phyloP scores from a whole-genome alignment of 345 rosid species.

The Eucalyptus paniculata region DNA sequence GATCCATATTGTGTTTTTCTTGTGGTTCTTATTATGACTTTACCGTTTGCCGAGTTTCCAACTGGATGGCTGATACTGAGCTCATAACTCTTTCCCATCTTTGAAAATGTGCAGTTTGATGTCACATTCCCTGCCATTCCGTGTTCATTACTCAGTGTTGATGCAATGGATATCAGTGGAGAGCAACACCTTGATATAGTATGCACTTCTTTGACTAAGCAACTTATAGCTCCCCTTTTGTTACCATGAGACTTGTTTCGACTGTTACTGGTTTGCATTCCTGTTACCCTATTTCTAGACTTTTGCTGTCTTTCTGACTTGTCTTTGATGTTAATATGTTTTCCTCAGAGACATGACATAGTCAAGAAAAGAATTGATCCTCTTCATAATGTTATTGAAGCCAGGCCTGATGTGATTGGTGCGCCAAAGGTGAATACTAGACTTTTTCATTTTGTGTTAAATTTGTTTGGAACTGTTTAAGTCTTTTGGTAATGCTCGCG shows the following conservation, averaged over 20 bases:
- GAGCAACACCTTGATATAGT: constrained; percentile 66
- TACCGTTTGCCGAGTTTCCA: neutral
- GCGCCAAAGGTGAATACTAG: constrained; percentile 33
- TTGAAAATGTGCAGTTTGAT: constrained; percentile 41
- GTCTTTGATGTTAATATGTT: neutral
- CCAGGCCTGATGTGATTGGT: constrained; percentile 51
- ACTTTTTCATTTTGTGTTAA: neutral
- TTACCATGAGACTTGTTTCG: neutral
- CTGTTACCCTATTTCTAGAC: neutral
- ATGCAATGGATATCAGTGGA: constrained; percentile 78
- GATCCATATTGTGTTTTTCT: neutral
- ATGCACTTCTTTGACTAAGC: constrained; percentile 2
- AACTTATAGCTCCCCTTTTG: neutral
- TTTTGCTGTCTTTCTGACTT: neutral
- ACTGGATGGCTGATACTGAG: neutral
- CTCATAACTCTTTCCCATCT: neutral
- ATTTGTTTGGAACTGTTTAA: neutral
- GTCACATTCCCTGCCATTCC: constrained; percentile 52
- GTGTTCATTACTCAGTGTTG: constrained; percentile 55
- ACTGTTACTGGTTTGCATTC: neutral
- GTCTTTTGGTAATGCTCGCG: neutral
- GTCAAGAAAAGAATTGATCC: constrained; percentile 49
- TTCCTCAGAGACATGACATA: constrained; percentile 51
- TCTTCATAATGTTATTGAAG: constrained; percentile 43
- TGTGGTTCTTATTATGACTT: neutral